phyloP scores from a whole-genome alignment of 78 protist genomes.

The Paulinella micropora region DNA sequence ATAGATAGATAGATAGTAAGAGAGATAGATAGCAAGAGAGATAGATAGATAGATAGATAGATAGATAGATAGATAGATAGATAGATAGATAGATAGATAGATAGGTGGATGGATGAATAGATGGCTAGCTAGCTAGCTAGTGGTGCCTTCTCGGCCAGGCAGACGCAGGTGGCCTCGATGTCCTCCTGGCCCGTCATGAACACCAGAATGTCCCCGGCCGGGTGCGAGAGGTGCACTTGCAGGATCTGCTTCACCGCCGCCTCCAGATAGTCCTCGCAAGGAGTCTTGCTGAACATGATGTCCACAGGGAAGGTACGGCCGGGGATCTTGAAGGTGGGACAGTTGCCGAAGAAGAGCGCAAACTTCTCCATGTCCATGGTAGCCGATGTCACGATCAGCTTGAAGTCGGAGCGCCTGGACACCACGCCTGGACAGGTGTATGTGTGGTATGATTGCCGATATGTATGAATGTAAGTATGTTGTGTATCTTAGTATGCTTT shows the following conservation, averaged over 20 bases:
- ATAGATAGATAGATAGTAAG: neutral
- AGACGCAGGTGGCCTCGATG: constrained; percentile 69
- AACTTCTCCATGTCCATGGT: constrained; percentile 94
- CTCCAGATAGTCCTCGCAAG: constrained; percentile 31
- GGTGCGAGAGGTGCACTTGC: constrained; percentile 44
- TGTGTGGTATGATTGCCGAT: neutral
- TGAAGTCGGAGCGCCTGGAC: constrained; percentile 68
- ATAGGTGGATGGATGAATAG: no score
- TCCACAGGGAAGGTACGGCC: constrained; percentile 87
- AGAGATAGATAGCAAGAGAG: neutral
- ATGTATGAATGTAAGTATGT: neutral
- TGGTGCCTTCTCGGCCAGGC: constrained; percentile 31
- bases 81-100: no score
- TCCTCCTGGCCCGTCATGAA: constrained; percentile 99
- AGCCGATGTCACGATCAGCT: constrained; percentile 95
- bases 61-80: no score
- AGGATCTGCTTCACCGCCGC: constrained; percentile 77
- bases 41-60: no score
- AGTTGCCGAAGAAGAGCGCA: constrained; percentile 25
- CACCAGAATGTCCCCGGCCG: constrained; percentile 88
- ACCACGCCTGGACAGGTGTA: constrained; percentile 16
- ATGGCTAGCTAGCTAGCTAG: neutral
- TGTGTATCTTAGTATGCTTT: no score
- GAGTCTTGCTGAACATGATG: neutral
- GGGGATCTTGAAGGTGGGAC: constrained; percentile 73